These are phyloP conservation scores for Ceriops decandra DNA, from an alignment of 345 rosid species.

Conservation along the genomic window DNA sequence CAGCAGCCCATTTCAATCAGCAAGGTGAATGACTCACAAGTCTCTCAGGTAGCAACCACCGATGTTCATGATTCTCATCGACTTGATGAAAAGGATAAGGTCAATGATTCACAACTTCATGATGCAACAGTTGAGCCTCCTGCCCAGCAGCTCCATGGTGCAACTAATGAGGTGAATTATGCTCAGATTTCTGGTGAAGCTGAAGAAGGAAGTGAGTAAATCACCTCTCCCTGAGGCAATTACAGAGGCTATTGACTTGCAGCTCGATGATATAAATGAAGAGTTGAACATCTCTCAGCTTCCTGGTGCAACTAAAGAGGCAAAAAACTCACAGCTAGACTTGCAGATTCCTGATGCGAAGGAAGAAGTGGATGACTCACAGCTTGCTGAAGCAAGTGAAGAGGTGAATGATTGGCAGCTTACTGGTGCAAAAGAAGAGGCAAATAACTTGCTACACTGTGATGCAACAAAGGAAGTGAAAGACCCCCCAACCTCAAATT, in stretches of 20 bases:
- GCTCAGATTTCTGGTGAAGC: neutral
- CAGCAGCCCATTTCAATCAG: constrained; percentile 10
- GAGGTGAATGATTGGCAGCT: constrained; percentile 3
- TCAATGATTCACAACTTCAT: neutral
- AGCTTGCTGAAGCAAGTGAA: constrained; percentile 4
- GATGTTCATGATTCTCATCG: neutral
- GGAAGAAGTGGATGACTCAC: constrained; percentile 1
- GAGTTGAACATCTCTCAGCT: neutral
- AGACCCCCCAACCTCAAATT: neutral
- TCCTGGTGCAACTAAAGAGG: constrained; percentile 3
- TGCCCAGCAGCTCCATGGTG: neutral
- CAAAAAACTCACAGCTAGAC: neutral
- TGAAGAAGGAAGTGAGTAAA: neutral
- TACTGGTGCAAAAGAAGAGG: constrained; percentile 2
- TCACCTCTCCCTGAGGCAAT: neutral
- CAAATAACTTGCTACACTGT: neutral
- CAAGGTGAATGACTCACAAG: neutral
- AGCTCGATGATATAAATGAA: constrained; percentile 1
- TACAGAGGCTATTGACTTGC: neutral
- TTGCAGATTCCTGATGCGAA: neutral
- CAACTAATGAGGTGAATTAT: constrained; percentile 5
- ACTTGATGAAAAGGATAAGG: neutral
- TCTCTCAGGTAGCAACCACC: neutral
- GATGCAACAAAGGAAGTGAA: constrained; percentile 3
- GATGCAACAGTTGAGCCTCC: constrained; percentile 6